Evolutionary conservation across 1,284 basidiomycete genomes (phyloP).

Genomic region (Boletellus sp.): DNA sequence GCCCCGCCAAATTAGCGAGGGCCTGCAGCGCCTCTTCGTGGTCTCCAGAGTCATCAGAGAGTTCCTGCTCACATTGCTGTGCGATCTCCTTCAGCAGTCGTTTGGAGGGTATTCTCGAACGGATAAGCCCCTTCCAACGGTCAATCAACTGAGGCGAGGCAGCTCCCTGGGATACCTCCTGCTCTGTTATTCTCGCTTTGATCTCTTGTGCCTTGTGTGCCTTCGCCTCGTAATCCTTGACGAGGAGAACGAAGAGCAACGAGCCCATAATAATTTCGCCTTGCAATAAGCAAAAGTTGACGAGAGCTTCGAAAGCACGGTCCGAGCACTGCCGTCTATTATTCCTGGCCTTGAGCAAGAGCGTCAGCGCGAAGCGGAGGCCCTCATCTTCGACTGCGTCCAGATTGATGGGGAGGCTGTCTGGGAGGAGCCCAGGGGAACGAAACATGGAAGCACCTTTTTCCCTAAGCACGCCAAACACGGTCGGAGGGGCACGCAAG

Average conservation of each 20-base stretch:
- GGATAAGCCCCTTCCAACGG: slow-evolving; percentile 22
- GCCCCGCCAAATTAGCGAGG: slow-evolving; percentile 52
- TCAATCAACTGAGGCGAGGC: slow-evolving; percentile 12
- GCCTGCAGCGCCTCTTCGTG: slow-evolving; percentile 46
- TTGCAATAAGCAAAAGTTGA: slow-evolving; percentile 65
- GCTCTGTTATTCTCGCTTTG: slow-evolving; percentile 23
- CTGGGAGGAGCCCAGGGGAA: slow-evolving; percentile 7
- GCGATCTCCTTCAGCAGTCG: slow-evolving; percentile 26
- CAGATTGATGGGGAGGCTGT: slow-evolving; percentile 18
- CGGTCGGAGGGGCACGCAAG: slow-evolving; percentile 29
- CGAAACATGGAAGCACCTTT: slow-evolving; percentile 15
- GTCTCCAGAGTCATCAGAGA: slow-evolving; percentile 13
- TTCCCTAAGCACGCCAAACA: slow-evolving; percentile 26
- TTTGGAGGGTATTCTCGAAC: slow-evolving; percentile 23
- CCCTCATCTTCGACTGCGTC: slow-evolving; percentile 33
- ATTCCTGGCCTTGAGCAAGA: slow-evolving; percentile 52
- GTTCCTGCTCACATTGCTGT: slow-evolving; percentile 21
- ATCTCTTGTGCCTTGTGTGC: slow-evolving; percentile 20
- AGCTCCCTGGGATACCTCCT: slow-evolving; percentile 11
- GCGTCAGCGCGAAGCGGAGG: slow-evolving; percentile 48
- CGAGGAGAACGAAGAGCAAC: slow-evolving; percentile 60
- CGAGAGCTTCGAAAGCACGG: slow-evolving; percentile 56
- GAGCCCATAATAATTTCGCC: slow-evolving; percentile 73
- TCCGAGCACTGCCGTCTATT: slow-evolving; percentile 52
- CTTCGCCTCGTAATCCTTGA: slow-evolving; percentile 59